Base-by-base conservation (phyloP, 2,329 filamentous ascomycete species). In the Colletotrichum orchidophilum region DNA sequence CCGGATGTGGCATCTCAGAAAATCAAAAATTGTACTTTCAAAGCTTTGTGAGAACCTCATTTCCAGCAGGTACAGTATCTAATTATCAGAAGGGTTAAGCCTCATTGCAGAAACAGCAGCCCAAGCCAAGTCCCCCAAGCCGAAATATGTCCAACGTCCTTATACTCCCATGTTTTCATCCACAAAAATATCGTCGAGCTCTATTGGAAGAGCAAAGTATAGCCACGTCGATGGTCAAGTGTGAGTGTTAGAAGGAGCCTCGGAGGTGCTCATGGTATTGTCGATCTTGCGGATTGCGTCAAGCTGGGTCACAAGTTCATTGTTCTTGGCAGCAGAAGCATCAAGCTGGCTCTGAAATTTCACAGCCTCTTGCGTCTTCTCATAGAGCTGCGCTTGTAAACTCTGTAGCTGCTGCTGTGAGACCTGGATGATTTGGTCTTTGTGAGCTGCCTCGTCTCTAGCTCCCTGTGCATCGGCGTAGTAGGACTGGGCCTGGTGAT, bases 171-270 rank as follows among this genome's bases (percentile, higher is more conserved):
- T 15, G 18, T 46, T 8, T 46, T 18, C 18, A 4, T 21, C 9
- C 9, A n/a, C 8, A 46, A 18, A 46, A 18, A 18, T n/a, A 9
- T 1, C 39, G 5, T 21, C 7, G 7, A n/a, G 1, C 15, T 46
- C 39, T 18, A n/a, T 46, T 11, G 0, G 2, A n/a, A 9, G 39
- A 46, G 8, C 13, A 2, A 11, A n/a, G 0, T 0, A 9, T n/a
- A n/a, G n/a, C n/a, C n/a, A n/a, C n/a, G n/a, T n/a, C n/a, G n/a
- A n/a, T n/a, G n/a, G n/a, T n/a, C n/a, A n/a, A n/a, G n/a, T n/a
- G n/a, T n/a, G n/a, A n/a, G n/a, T n/a, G n/a, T n/a, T n/a, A 1
- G 39, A 46, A 8, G 9, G 18, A 46, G 21, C 39, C 2, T 1
- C 39, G 15, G 39, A n/a, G 8, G 39, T 8, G 5, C 18, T 46